Conservation (phyloP, 2,329 filamentous ascomycete species). For the Seiridium cupressi region DNA sequence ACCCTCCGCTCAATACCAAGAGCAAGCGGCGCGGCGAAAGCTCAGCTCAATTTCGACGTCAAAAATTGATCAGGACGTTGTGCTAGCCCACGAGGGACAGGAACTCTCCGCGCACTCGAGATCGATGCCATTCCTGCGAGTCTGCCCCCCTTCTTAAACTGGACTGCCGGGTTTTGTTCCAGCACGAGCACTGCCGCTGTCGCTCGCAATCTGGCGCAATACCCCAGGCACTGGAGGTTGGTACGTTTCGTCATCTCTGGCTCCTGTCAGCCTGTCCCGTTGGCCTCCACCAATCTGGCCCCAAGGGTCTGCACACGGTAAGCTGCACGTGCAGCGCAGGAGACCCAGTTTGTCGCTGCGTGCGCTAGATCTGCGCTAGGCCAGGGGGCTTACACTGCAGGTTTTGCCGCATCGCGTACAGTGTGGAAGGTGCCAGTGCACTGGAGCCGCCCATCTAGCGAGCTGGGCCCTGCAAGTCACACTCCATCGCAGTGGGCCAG, state of each 20-base stretch:
- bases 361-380: background rate
- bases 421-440: background rate
- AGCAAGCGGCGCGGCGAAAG: background rate
- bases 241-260: background rate
- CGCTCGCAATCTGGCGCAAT: background rate
- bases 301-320: background rate
- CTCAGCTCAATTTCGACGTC: conserved; percentile 3
- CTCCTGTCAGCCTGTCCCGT: background rate
- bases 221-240: background rate
- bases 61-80: background rate
- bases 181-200: background rate
- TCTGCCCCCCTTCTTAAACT: no score
- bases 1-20: background rate
- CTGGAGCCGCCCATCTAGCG: background rate
- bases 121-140: background rate
- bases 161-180: background rate
- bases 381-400: background rate
- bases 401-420: background rate
- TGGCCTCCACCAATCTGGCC: background rate
- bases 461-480: background rate
- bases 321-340: background rate
- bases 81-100: background rate
- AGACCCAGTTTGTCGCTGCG: background rate
- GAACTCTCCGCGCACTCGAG: background rate
- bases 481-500: background rate